Evolutionary conservation across 371 early-diverging fungal species (phyloP), one percentile per base, ranked within the genome.

Genomic region (Dichotomocladium elegans): DNA sequence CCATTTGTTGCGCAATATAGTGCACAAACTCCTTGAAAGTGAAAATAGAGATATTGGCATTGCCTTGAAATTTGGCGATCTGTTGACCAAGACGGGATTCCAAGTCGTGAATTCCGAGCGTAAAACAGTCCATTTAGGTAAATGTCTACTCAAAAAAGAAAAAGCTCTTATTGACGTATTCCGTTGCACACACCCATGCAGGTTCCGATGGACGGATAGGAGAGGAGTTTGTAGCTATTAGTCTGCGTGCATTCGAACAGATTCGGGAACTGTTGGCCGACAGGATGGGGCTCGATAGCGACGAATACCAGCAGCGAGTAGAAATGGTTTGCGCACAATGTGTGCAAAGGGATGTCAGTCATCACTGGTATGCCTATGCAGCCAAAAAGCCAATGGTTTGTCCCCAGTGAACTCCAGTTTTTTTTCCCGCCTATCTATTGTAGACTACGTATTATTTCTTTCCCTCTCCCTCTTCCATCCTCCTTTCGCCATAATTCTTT

Each of bases 271-370:
- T 55, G 10, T 29, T 68, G 37, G 66, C 62, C 35, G 65, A 68
- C 0, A 24, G 26, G 8, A 57, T 72, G 57, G 69, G 69, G 1
- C 31, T 72, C 10, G 58, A 56, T 26, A 26, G 29, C 11, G 72
- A 72, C 41, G 72, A 72, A 30, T 72, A 68, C 40, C 52, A 47
- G 47, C 72, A 66, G 17, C 55, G 72, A 22, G 57, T 61, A 10
- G 72, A 72, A 35, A 68, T 63, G 63, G 64, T 72, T 35, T 63
- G 60, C 53, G 64, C 69, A 22, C 66, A 72, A 54, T 68, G 72
- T 55, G 72, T 72, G 14, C 60, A 57, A 51, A 41, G 50, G 21
- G 58, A 68, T 55, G 48, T 60, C 6, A 21, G 41, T 21, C 45
- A 68, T 30, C 53, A 66, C 9, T 72, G 72, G 72, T 55, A 58